A percentile compares a stretch with the other conserved stretches of the same genome.
Conservation (phyloP, 371 early-diverging fungal species). For the Syncephalastrum racemosum region DNA sequence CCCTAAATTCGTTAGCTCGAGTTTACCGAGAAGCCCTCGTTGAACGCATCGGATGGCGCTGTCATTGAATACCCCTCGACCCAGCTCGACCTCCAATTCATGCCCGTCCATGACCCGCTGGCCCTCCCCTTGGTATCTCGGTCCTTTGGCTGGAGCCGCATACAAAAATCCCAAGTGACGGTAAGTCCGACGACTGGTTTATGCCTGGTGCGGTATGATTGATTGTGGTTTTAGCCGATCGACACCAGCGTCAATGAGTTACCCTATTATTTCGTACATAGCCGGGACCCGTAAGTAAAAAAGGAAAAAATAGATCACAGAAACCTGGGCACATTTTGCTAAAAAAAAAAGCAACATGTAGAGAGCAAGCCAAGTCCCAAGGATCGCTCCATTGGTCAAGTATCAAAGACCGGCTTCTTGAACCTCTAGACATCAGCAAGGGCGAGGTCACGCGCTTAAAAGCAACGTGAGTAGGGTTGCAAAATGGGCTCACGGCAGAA, state of each 20-base stretch:
- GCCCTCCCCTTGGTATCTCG: conserved; percentile 28
- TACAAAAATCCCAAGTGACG: conserved; percentile 1
- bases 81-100: conserved; percentile 5
- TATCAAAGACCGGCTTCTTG: conserved; percentile 16
- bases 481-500: not conserved
- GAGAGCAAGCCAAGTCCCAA: no score
- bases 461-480: conserved; percentile 30
- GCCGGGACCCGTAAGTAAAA: no score
- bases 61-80: conserved; percentile 9
- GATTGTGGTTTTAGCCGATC: no score
- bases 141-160: conserved; percentile 31
- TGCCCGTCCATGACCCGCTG: conserved; percentile 32
- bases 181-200: no score
- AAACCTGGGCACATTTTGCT: no score
- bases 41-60: conserved; percentile 24
- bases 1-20: conserved; percentile 12
- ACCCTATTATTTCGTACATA: no score
- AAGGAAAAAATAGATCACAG: no score
- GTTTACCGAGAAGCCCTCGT: conserved; percentile 17
- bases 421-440: conserved; percentile 10
- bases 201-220: no score
- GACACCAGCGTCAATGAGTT: no score
- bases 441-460: conserved; percentile 20
- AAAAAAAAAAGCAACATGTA: no score
- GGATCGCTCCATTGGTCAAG: not conserved